Evolutionary conservation across 1,284 basidiomycete species (phyloP).

Genomic region (Chiua sp.): DNA sequence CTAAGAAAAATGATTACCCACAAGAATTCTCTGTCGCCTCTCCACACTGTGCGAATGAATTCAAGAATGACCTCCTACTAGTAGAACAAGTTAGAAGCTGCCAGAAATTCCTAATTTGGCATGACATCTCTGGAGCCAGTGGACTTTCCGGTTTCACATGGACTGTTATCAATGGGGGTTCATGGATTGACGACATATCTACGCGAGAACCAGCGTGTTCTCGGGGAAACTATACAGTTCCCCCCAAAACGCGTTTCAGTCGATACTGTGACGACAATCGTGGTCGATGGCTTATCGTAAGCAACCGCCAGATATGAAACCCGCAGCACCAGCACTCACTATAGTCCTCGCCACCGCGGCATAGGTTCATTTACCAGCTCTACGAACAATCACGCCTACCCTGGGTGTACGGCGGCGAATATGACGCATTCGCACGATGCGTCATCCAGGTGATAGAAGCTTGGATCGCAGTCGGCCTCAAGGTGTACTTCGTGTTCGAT

Average conservation of each 20-base stretch:
- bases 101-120: too few relatives aligned
- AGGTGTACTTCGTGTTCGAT: slow-evolving; percentile 90
- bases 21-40: too few relatives aligned
- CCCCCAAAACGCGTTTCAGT: slow-evolving; percentile 12
- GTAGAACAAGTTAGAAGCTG: too few relatives aligned
- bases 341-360: not conserved
- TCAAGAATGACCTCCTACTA: too few relatives aligned
- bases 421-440: slow-evolving; percentile 60
- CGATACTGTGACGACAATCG: slow-evolving; percentile 46
- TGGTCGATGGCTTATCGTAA: slow-evolving; percentile 92
- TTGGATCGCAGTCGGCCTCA: slow-evolving; percentile 78
- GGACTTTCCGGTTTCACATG: too few relatives aligned
- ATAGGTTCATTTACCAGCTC: slow-evolving; percentile 81
- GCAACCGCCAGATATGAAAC: slow-evolving; percentile 38
- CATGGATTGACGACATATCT: slow-evolving; percentile 82
- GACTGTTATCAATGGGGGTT: slow-evolving; percentile 62
- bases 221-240: slow-evolving; percentile 59
- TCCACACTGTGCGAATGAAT: too few relatives aligned
- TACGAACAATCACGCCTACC: slow-evolving; percentile 68
- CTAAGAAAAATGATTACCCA: too few relatives aligned
- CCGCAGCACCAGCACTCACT: slow-evolving; percentile 1
- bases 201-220: slow-evolving; percentile 67
- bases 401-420: slow-evolving; percentile 90
- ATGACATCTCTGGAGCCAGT: too few relatives aligned
- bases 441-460: slow-evolving; percentile 62